Evolutionary conservation across 2,329 filamentous ascomycete genomes (phyloP).

Genomic region (Xylaria sp.): DNA sequence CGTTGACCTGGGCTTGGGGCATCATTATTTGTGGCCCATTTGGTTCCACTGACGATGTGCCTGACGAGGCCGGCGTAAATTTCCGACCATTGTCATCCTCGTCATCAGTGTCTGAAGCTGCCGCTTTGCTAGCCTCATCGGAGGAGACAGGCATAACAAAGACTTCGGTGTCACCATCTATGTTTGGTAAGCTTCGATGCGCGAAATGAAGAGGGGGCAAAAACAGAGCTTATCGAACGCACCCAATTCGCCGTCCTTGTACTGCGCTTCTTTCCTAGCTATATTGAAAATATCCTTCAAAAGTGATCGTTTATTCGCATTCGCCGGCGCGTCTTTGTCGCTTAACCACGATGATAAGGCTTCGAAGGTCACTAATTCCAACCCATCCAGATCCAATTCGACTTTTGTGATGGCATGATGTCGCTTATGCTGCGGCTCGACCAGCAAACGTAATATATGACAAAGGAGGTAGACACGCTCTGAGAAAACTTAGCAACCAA

Average conservation of each 20-base stretch:
- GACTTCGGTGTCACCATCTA: slow-evolving; percentile 48
- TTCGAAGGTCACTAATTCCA: slow-evolving; percentile 64
- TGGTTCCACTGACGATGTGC: slow-evolving; percentile 4
- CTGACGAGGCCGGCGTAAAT: slow-evolving; percentile 11
- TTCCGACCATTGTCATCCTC: background rate
- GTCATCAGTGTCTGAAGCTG: slow-evolving; percentile 12
- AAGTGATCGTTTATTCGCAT: slow-evolving; percentile 59
- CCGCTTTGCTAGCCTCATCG: background rate
- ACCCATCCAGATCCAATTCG: slow-evolving; percentile 57
- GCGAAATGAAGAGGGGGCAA: slow-evolving; percentile 33
- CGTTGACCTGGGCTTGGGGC: slow-evolving; percentile 6
- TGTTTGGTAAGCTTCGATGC: background rate
- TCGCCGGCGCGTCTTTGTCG: slow-evolving; percentile 59
- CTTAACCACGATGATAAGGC: slow-evolving; percentile 63
- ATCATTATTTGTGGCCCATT: slow-evolving; percentile 5
- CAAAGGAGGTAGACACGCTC: slow-evolving; percentile 64
- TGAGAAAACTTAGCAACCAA: slow-evolving; percentile 38
- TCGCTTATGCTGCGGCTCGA: slow-evolving; percentile 56
- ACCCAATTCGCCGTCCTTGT: slow-evolving; percentile 63
- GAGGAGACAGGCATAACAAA: background rate
- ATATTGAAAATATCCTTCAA: slow-evolving; percentile 68
- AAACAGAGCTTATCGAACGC: slow-evolving; percentile 16
- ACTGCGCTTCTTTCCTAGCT: slow-evolving; percentile 62
- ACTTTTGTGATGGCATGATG: slow-evolving; percentile 59
- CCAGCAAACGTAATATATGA: slow-evolving; percentile 64